These are phyloP conservation scores for Diaporthe vexans DNA, from an alignment of 2,329 filamentous ascomycete genomes.

Conservation along the genomic window DNA sequence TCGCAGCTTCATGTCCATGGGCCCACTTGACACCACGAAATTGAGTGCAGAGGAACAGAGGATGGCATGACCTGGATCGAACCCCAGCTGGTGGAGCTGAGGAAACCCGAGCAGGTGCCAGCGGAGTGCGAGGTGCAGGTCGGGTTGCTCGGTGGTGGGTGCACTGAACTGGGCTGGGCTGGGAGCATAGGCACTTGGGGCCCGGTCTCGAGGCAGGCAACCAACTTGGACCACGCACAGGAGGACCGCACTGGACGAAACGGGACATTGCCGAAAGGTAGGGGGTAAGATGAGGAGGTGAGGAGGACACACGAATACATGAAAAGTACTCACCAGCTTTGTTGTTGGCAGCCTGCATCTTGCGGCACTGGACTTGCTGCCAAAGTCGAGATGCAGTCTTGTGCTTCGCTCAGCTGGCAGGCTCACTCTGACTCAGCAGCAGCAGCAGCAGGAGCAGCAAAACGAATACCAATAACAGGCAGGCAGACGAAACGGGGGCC, in stretches of 20 bases:
- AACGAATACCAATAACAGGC: neutral
- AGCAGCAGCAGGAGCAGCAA: neutral
- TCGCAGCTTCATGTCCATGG: conserved; percentile 9
- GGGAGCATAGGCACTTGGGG: conserved; percentile 5
- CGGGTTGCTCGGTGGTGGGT: conserved; percentile 31
- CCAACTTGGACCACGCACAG: conserved; percentile 4
- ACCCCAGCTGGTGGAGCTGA: conserved; percentile 27
- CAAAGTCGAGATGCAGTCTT: conserved; percentile 29
- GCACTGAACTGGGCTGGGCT: neutral
- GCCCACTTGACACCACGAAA: conserved; percentile 31
- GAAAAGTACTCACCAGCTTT: conserved; percentile 40
- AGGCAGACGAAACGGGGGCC: neutral
- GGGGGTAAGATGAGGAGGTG: neutral
- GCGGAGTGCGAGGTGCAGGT: conserved; percentile 29
- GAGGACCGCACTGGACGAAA: conserved; percentile 17
- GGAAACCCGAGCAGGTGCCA: conserved; percentile 28
- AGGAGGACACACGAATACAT: conserved; percentile 22
- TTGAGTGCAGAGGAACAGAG: neutral
- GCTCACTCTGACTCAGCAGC: conserved; percentile 41
- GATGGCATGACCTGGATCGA: conserved; percentile 17
- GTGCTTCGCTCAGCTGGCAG: conserved; percentile 26
- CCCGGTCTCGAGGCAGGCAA: conserved; percentile 29
- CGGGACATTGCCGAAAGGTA: conserved; percentile 11
- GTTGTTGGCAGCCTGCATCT: conserved; percentile 42
- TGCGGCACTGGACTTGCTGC: conserved; percentile 30